phyloP scores from a whole-genome alignment of 371 early-diverging fungal species.

The Basidiobolus meristosporus region DNA sequence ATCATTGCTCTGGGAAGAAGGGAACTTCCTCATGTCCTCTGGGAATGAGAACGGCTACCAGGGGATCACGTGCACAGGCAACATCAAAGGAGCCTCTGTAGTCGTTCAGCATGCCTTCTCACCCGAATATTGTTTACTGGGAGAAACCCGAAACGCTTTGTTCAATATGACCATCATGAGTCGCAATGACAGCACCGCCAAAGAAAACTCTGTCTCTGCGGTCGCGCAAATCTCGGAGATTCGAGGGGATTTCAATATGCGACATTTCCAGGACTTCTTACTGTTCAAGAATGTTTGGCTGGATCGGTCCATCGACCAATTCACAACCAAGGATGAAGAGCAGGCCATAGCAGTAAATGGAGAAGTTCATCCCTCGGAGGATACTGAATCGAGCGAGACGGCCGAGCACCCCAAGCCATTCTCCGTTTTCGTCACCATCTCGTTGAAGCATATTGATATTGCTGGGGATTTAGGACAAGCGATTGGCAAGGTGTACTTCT shows the following conservation, averaged over 20 bases:
- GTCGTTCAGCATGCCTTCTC: conserved; percentile 61
- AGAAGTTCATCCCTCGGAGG: too few species aligned
- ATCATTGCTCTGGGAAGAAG: conserved; percentile 45
- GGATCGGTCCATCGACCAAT: too few species aligned
- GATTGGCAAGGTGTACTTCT: too few species aligned
- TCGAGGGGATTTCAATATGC: conserved; percentile 35
- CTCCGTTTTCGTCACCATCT: conserved; percentile 24
- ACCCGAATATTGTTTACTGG: conserved; percentile 53
- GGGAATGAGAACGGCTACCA: conserved; percentile 21
- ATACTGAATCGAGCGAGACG: too few species aligned
- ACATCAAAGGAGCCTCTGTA: conserved; percentile 30
- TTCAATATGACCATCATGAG: conserved; percentile 31
- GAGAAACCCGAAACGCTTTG: conserved; percentile 29
- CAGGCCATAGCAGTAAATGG: too few species aligned
- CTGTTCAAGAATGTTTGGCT: conserved; percentile 49
- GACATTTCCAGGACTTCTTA: conserved; percentile 60
- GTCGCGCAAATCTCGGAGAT: conserved; percentile 35
- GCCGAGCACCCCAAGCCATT: too few species aligned
- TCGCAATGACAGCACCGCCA: conserved; percentile 9
- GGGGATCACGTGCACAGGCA: conserved; percentile 33
- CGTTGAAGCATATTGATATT: conserved; percentile 22
- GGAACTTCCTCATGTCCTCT: conserved; percentile 38
- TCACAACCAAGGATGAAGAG: too few species aligned
- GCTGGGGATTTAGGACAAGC: conserved; percentile 56
- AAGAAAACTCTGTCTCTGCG: conserved; percentile 28